Percentiles rank a stretch among this genome's conserved stretches.
Evolutionary conservation across 306 rosid genomes (phyloP).

Genomic region (Vachellia collinsii): DNA sequence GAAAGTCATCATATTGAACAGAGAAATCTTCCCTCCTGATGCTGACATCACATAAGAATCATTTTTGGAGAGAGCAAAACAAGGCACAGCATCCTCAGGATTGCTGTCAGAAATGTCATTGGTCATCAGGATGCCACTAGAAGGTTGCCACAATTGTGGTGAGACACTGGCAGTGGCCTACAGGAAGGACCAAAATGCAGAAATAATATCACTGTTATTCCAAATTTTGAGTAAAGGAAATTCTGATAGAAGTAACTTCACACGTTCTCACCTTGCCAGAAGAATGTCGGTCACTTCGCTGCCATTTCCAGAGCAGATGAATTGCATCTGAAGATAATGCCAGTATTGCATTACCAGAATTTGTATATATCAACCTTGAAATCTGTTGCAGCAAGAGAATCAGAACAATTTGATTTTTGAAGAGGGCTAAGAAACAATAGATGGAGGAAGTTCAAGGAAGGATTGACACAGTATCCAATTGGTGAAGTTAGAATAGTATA

Average conservation of each 20-base stretch:
- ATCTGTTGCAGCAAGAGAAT: slow-evolving; percentile 60
- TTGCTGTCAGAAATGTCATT: slow-evolving; percentile 75
- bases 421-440: slow-evolving; percentile 15
- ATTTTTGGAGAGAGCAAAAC: slow-evolving; percentile 93
- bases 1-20: slow-evolving; percentile 97
- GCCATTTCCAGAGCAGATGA: slow-evolving; percentile 97
- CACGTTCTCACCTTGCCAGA: slow-evolving; percentile 61
- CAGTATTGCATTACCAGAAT: slow-evolving; percentile 87
- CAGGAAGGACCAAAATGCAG: slow-evolving; percentile 39
- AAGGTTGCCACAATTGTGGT: slow-evolving; percentile 95
- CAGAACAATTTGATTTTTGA: slow-evolving; percentile 30
- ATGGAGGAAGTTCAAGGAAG: slow-evolving; percentile 12
- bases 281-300: slow-evolving; percentile 78
- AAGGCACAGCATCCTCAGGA: slow-evolving; percentile 85
- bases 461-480: not conserved
- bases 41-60: slow-evolving; percentile 99
- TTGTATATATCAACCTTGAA: slow-evolving; percentile 90
- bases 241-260: slow-evolving; percentile 32
- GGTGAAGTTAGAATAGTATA: not conserved
- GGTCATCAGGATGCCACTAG: slow-evolving; percentile 96
- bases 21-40: slow-evolving; percentile 94
- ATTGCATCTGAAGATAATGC: slow-evolving; percentile 95
- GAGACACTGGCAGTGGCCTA: slow-evolving; percentile 86
- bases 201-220: slow-evolving; percentile 20
- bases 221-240: slow-evolving; percentile 22